phyloP scores from a whole-genome alignment of 2,329 filamentous ascomycete genomes.

The Calonectria hongkongensis region DNA sequence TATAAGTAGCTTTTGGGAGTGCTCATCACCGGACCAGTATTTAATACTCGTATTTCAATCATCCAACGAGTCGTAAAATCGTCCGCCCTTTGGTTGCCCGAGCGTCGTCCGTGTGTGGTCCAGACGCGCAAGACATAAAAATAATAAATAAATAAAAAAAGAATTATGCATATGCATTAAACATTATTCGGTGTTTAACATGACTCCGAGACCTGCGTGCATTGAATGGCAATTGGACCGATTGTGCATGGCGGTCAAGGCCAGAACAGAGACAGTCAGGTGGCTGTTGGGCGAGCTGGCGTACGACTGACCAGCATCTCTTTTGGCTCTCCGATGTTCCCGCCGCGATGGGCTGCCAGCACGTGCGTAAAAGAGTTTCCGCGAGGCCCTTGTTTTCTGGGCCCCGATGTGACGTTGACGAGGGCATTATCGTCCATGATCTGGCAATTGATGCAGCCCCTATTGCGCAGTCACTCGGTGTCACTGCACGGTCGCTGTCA shows the following conservation, averaged over 20 bases:
- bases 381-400: constrained; percentile 14
- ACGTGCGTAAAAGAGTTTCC: constrained; percentile 39
- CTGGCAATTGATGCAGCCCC: constrained; percentile 25
- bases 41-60: neutral
- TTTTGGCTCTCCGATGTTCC: neutral
- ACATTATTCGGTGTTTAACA: constrained; percentile 16
- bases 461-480: constrained; percentile 9
- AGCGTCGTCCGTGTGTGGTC: constrained; percentile 20
- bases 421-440: constrained; percentile 31
- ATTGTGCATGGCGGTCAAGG: constrained; percentile 18
- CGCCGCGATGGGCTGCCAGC: constrained; percentile 12
- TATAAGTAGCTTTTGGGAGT: neutral
- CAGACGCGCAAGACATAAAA: neutral
- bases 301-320: neutral
- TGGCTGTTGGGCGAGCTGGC: constrained; percentile 14
- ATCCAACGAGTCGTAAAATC: constrained; percentile 6
- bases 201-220: constrained; percentile 16
- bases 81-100: constrained; percentile 4
- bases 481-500: constrained; percentile 11
- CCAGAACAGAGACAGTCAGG: constrained; percentile 20
- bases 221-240: constrained; percentile 13
- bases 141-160: no score
- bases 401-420: constrained; percentile 28
- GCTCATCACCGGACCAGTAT: neutral
- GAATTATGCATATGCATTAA: neutral